phyloP scores from a whole-genome alignment of 2,329 filamentous ascomycete genomes.

The Emergomyces pasteurianus region DNA sequence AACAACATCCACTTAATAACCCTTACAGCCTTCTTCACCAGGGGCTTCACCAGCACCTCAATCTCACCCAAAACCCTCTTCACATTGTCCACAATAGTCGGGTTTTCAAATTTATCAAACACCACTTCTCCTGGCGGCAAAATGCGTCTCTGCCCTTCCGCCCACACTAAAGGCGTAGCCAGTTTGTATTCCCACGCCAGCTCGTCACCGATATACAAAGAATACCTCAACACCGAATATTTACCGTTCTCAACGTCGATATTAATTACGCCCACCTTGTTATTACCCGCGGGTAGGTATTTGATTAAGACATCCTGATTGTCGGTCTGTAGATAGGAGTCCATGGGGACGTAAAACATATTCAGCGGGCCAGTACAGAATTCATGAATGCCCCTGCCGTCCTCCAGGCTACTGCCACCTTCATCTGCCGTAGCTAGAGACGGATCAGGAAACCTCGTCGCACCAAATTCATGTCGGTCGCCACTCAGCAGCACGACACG shows the following conservation, averaged over 20 bases:
- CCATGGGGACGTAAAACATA: slow-evolving; percentile 83
- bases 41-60: not conserved
- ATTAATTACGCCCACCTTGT: slow-evolving; percentile 75
- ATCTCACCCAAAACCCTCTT: not conserved
- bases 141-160: not conserved
- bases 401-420: slow-evolving; percentile 4
- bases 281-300: slow-evolving; percentile 71
- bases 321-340: slow-evolving; percentile 72
- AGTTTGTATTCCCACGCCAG: slow-evolving; percentile 56
- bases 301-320: slow-evolving; percentile 73
- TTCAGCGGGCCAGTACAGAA: slow-evolving; percentile 84
- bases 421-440: not conserved
- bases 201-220: slow-evolving; percentile 67
- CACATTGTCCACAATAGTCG: not conserved
- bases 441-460: slow-evolving; percentile 57
- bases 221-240: slow-evolving; percentile 61
- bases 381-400: slow-evolving; percentile 53
- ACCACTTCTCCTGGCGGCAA: slow-evolving; percentile 23
- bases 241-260: slow-evolving; percentile 53
- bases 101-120: slow-evolving; percentile 16
- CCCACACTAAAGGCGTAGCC: slow-evolving; percentile 21
- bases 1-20: slow-evolving; percentile 1
- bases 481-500: slow-evolving; percentile 79
- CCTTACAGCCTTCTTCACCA: slow-evolving; percentile 13
- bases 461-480: slow-evolving; percentile 93